A percentile compares a stretch with the other conserved stretches of the same genome.
These are phyloP conservation scores for Pythium sp. DNA, from an alignment of 352 stramenopile genomes.

Conservation along the genomic window DNA sequence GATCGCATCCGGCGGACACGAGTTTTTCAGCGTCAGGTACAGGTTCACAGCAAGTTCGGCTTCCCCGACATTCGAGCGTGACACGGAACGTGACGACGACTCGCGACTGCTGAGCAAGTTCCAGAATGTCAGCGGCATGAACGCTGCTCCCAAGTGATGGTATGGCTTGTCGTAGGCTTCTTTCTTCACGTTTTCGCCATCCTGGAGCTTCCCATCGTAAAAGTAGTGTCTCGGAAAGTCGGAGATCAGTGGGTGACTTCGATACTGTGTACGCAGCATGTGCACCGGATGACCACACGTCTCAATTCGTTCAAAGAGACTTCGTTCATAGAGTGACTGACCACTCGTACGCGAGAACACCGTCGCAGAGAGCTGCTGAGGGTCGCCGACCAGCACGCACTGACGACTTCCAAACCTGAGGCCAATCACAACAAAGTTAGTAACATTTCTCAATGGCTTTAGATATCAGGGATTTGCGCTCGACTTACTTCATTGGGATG, in stretches of 20 bases:
- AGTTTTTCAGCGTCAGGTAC: conserved; percentile 85
- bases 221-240: conserved; percentile 85
- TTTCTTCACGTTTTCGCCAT: conserved; percentile 76
- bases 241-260: conserved; percentile 82
- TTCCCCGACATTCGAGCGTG: conserved; percentile 76
- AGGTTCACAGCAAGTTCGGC: conserved; percentile 84
- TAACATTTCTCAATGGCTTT: background rate
- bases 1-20: conserved; percentile 71
- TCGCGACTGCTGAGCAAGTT: conserved; percentile 80
- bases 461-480: background rate
- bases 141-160: conserved; percentile 68
- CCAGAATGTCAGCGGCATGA: conserved; percentile 84
- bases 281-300: conserved; percentile 85
- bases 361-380: conserved; percentile 92
- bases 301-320: conserved; percentile 91
- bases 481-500: conserved; percentile 87
- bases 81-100: conserved; percentile 68
- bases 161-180: conserved; percentile 71
- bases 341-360: conserved; percentile 88
- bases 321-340: conserved; percentile 87
- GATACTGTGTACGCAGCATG: conserved; percentile 87
- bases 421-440: background rate
- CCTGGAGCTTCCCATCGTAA: conserved; percentile 80
- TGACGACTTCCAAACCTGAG: conserved; percentile 84
- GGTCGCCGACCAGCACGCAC: conserved; percentile 92